A percentile compares a stretch with the other conserved stretches of the same genome.
These are phyloP conservation scores for Emiliania huxleyi DNA, from an alignment of 78 protist species.

Conservation along the genomic window DNA sequence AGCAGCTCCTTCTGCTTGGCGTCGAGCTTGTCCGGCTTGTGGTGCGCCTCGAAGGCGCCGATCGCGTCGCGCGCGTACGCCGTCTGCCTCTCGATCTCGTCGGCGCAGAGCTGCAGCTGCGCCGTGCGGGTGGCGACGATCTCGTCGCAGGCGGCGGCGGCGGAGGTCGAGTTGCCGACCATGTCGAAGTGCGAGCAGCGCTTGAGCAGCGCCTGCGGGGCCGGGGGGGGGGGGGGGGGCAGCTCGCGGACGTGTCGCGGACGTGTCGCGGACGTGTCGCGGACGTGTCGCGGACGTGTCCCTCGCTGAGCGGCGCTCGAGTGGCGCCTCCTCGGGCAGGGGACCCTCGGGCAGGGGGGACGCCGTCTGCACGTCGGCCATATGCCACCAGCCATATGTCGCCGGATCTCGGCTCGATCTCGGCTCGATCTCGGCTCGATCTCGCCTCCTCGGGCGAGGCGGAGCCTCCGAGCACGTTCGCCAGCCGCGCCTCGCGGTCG, in stretches of 20 bases:
- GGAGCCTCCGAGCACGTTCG: neutral
- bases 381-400: no score
- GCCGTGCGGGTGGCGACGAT: neutral
- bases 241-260: no score
- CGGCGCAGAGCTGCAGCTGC: neutral
- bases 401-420: no score
- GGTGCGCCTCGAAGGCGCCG: neutral
- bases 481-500: constrained; percentile 40
- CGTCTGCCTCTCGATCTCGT: neutral
- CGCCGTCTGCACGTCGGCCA: no score
- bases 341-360: no score
- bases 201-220: constrained; percentile 31
- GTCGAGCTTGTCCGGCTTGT: neutral
- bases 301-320: no score
- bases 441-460: constrained; percentile 43
- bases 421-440: no score
- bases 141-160: neutral
- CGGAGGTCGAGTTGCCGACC: neutral
- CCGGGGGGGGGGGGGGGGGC: no score
- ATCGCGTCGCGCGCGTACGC: neutral
- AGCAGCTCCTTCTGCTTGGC: neutral
- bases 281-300: no score
- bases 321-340: no score
- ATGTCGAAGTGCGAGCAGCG: constrained; percentile 14
- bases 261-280: no score